Percentiles rank a stretch among this genome's conserved stretches.
Conservation (phyloP, 139 green algal genomes). For the Chlorella vulgaris region DNA sequence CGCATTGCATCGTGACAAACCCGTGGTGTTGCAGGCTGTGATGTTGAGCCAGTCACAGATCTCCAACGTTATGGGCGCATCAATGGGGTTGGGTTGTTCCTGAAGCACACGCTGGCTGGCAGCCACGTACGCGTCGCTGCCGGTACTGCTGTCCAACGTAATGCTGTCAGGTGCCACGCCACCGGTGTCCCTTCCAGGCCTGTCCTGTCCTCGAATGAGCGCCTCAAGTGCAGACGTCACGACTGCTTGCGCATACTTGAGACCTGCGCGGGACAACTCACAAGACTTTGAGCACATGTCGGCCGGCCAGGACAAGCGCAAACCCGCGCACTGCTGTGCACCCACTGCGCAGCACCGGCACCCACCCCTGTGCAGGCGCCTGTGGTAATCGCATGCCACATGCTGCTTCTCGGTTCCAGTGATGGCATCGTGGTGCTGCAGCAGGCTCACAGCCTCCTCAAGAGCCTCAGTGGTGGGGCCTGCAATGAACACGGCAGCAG, state of each 20-base stretch:
- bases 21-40: constrained; percentile 62
- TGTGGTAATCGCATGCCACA: constrained; percentile 84
- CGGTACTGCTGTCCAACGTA: too few species aligned
- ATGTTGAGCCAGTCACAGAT: constrained; percentile 66
- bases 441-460: constrained; percentile 69
- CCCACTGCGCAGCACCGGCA: not conserved
- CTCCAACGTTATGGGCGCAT: constrained; percentile 26
- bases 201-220: constrained; percentile 25
- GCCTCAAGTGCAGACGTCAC: constrained; percentile 20
- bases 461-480: constrained; percentile 47
- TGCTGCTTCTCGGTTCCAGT: constrained; percentile 88
- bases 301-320: not conserved
- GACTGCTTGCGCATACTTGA: constrained; percentile 44
- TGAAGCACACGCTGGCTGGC: not conserved
- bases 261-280: constrained; percentile 1
- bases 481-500: not conserved
- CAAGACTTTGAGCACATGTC: too few species aligned
- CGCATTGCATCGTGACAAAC: constrained; percentile 36
- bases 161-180: not conserved
- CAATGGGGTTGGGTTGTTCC: constrained; percentile 6
- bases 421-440: constrained; percentile 89
- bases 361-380: constrained; percentile 47
- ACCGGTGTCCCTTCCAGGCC: not conserved
- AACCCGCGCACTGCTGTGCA: not conserved
- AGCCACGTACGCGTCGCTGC: too few species aligned